phyloP scores from a whole-genome alignment of 345 rosid species.

The Rhodamnia argentea region DNA sequence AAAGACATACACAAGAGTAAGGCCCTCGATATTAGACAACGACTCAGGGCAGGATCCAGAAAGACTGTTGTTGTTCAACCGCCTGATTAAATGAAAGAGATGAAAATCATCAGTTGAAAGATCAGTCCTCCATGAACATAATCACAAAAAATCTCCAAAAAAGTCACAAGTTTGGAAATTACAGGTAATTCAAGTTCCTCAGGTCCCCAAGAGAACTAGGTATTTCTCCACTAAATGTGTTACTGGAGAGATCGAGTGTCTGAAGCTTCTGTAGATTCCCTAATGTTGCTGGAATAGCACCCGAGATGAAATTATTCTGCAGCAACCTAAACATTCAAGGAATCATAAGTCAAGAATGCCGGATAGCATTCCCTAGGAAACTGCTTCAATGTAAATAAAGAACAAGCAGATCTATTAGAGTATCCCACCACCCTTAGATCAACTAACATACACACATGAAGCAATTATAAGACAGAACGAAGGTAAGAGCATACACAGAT shows the following conservation, averaged over 20 bases:
- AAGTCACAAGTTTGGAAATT: constrained; percentile 9
- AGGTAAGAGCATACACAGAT: constrained; percentile 57
- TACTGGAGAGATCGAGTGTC: constrained; percentile 93
- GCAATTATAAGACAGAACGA: neutral
- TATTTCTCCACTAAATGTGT: constrained; percentile 61
- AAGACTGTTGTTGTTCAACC: constrained; percentile 96
- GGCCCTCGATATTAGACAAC: constrained; percentile 73
- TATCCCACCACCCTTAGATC: neutral
- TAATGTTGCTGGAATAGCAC: constrained; percentile 67
- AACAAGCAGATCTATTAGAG: neutral
- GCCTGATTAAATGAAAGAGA: constrained; percentile 28
- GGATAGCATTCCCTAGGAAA: neutral
- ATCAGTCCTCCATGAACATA: neutral
- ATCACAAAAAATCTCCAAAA: neutral
- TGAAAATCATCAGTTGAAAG: neutral
- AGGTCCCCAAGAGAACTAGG: constrained; percentile 76
- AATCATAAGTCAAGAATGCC: neutral
- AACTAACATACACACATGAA: neutral
- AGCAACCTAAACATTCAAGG: constrained; percentile 50
- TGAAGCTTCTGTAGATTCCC: constrained; percentile 84
- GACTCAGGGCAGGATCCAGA: constrained; percentile 69
- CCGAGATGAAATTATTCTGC: constrained; percentile 87
- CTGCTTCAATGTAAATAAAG: neutral
- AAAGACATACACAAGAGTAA: constrained; percentile 72
- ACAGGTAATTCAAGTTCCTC: constrained; percentile 77